A percentile compares a stretch with the other conserved stretches of the same genome.
phyloP scores from a whole-genome alignment of 805 yeast species.

The Clavispora carvajalis region DNA sequence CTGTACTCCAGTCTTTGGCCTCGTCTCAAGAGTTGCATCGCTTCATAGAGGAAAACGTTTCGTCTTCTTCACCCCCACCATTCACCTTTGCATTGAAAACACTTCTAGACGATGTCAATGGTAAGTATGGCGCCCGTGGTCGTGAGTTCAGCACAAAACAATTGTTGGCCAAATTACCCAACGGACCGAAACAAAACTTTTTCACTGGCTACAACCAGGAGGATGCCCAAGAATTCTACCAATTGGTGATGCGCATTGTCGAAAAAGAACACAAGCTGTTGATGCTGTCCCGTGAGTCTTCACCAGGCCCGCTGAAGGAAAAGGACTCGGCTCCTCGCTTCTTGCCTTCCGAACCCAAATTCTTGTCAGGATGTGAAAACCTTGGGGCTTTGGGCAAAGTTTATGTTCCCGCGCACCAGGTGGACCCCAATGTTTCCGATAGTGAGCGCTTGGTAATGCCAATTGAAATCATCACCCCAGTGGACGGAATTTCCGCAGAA shows the following conservation, averaged over 20 bases:
- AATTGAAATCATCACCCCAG: constrained; percentile 71
- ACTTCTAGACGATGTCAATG: constrained; percentile 55
- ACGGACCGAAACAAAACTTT: constrained; percentile 72
- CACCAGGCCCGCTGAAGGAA: constrained; percentile 20
- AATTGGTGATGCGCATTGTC: constrained; percentile 60
- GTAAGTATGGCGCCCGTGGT: constrained; percentile 43
- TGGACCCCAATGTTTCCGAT: constrained; percentile 62
- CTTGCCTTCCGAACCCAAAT: constrained; percentile 20
- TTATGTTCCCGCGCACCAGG: constrained; percentile 66
- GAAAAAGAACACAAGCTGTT: constrained; percentile 50
- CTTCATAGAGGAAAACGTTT: constrained; percentile 45
- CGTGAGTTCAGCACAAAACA: constrained; percentile 59
- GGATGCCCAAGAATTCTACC: constrained; percentile 96
- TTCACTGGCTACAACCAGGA: constrained; percentile 87
- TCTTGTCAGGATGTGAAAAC: constrained; percentile 35
- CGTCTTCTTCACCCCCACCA: constrained; percentile 23
- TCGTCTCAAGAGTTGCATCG: constrained; percentile 57
- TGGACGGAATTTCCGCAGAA: constrained; percentile 85
- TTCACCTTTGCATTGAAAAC: constrained; percentile 53
- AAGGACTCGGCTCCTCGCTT: constrained; percentile 10
- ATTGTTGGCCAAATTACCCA: constrained; percentile 62
- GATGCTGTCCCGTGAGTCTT: constrained; percentile 15
- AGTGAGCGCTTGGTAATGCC: constrained; percentile 43
- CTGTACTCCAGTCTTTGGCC: constrained; percentile 79
- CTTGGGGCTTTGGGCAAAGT: constrained; percentile 61